Conservation (phyloP, 345 rosid species). For the Euphorbia lathyris region DNA sequence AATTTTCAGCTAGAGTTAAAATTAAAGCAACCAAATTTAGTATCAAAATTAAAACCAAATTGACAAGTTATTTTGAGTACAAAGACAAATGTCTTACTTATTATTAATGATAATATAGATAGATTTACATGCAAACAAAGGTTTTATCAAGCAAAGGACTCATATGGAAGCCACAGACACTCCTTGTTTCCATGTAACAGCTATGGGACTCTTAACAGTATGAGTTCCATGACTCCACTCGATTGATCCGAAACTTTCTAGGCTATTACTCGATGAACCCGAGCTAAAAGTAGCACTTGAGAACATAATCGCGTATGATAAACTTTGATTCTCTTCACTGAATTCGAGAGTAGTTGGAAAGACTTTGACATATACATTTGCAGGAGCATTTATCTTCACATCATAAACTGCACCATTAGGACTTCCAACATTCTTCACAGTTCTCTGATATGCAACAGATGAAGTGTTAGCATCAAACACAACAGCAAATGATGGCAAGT, state of each 20-base stretch:
- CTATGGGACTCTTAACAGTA: constrained; percentile 66
- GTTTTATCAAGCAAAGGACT: too few relatives aligned
- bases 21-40: too few relatives aligned
- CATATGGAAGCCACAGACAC: constrained; percentile 40
- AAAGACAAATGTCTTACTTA: too few relatives aligned
- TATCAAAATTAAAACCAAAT: too few relatives aligned
- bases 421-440: constrained; percentile 65
- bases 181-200: constrained; percentile 53
- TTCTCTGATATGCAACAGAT: constrained; percentile 53
- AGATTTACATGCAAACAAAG: too few relatives aligned
- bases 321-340: constrained; percentile 36
- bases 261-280: constrained; percentile 27
- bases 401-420: constrained; percentile 52
- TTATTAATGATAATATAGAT: too few relatives aligned
- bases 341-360: constrained; percentile 65
- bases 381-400: constrained; percentile 51
- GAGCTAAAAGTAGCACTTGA: too few relatives aligned
- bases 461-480: constrained; percentile 27
- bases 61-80: too few relatives aligned
- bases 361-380: constrained; percentile 50
- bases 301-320: constrained; percentile 62
- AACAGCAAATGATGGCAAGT: constrained; percentile 29
- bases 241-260: constrained; percentile 56
- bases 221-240: constrained; percentile 81
- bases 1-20: too few relatives aligned